Conservation (phyloP, 805 yeast genomes). For the Candida wancherniae region DNA sequence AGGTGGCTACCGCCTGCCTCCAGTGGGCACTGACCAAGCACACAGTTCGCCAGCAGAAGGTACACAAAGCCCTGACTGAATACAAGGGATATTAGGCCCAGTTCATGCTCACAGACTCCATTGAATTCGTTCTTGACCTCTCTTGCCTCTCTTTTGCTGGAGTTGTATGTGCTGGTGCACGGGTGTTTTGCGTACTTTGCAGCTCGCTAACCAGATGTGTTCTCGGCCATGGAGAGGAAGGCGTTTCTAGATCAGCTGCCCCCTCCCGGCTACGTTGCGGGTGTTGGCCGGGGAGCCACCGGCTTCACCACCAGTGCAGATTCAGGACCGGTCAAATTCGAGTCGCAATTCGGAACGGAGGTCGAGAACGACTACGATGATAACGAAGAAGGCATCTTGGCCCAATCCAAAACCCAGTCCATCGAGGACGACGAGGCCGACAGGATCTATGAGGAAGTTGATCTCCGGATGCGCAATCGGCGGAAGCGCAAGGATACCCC, state of each 20-base stretch:
- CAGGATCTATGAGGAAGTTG: slow-evolving; percentile 60
- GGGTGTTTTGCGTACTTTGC: slow-evolving; percentile 1
- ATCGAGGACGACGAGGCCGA: slow-evolving; percentile 79
- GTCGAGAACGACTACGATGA: slow-evolving; percentile 27
- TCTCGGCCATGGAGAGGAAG: slow-evolving; percentile 11
- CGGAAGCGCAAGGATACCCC: slow-evolving; percentile 16
- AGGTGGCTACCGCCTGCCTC: too few relatives aligned
- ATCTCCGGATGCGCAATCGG: slow-evolving; percentile 37
- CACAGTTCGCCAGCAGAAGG: too few relatives aligned
- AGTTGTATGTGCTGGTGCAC: too few relatives aligned
- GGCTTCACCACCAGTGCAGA: slow-evolving; percentile 89
- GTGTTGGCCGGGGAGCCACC: slow-evolving; percentile 91
- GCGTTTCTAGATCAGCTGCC: slow-evolving; percentile 75
- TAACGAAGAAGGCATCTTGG: slow-evolving; percentile 32
- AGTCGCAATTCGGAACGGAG: slow-evolving; percentile 15
- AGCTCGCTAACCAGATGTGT: too few relatives aligned
- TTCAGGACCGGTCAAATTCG: slow-evolving; percentile 39
- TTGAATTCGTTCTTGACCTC: too few relatives aligned
- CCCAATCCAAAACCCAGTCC: slow-evolving; percentile 19
- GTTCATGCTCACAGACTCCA: too few relatives aligned
- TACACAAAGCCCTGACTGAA: too few relatives aligned
- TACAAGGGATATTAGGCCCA: too few relatives aligned
- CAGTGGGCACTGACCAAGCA: too few relatives aligned
- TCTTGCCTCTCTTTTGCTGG: too few relatives aligned
- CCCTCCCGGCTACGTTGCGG: slow-evolving; percentile 88